Base-by-base conservation (phyloP, 495 filamentous ascomycete genomes). In the Gamarada debralockiae region DNA sequence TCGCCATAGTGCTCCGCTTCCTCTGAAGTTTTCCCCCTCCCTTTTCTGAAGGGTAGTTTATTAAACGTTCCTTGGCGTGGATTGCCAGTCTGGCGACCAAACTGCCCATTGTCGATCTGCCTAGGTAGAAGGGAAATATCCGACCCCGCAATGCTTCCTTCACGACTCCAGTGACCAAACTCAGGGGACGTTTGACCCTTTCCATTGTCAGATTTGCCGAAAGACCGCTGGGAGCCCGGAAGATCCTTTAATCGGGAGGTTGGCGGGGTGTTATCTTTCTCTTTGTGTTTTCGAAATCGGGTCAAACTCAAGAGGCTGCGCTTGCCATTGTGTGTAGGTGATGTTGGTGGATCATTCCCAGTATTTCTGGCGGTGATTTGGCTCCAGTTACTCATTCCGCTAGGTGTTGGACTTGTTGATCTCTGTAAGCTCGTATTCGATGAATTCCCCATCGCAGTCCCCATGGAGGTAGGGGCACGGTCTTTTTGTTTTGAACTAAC, bases 401-500 rank as follows among this genome's bases (percentile, higher is more conserved):
- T 64, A 20, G 61, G 61, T n/a, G 61, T 58, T 12, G 52, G 70
- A 70, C 72, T 76, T 47, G 65, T 65, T 46, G 61, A 72, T 75
- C 72, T 62, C 85, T 93, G 17, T 84, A 60, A 40, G 25, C 50
- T 59, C 6, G 50, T 25, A 41, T 38, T 58, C 10, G 61, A 64
- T n/a, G 58, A 52, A 47, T 58, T 60, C 12, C 27, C 53, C 22
- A 59, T n/a, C 1, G 46, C 48, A n/a, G 50, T 52, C 25, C 56
- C 56, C 1, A 87, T 87, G 12, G 89, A 89, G 62, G 87, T 95
- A 23, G 83, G 80, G 3, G 84, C 81, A 24, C 89, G 82, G 14
- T 77, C 51, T 21, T 70, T 71, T 3, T 41, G 20, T 36, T 55
- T 52, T 20, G 14, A 8, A 36, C 20, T 46, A 40, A 48, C 1